A percentile compares a stretch with the other conserved stretches of the same genome.
Evolutionary conservation across 1,284 basidiomycete species (phyloP).

Genomic region (Naganishia cerealis): DNA sequence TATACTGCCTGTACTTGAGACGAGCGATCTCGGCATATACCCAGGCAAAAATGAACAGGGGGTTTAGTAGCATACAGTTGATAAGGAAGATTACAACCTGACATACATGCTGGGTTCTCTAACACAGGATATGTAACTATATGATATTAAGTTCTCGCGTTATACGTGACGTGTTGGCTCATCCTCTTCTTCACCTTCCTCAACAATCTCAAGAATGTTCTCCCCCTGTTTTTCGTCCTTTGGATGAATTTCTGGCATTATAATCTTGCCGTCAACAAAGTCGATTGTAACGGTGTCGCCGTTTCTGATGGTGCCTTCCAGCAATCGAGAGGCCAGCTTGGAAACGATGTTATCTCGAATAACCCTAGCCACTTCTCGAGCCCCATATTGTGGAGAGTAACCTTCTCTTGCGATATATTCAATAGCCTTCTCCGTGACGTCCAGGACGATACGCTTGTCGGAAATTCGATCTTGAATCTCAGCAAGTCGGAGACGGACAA

Average conservation of each 20-base stretch:
- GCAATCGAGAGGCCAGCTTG: conserved; percentile 71
- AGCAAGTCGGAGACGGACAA: conserved; percentile 71
- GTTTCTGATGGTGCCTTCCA: conserved; percentile 69
- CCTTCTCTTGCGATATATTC: conserved; percentile 76
- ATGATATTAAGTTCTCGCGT: neutral
- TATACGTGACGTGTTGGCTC: neutral
- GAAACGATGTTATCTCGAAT: conserved; percentile 74
- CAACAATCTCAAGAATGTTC: conserved; percentile 26
- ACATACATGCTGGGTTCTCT: too few species aligned
- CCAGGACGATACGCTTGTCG: conserved; percentile 67
- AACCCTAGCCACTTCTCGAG: conserved; percentile 77
- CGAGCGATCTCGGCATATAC: neutral
- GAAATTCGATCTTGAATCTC: conserved; percentile 71
- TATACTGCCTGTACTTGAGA: neutral
- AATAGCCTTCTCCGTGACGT: conserved; percentile 66
- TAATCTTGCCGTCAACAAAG: conserved; percentile 55
- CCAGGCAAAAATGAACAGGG: neutral
- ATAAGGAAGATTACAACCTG: conserved; percentile 5
- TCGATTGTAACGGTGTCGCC: conserved; percentile 65
- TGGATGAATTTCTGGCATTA: conserved; percentile 31
- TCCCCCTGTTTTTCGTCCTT: conserved; percentile 26
- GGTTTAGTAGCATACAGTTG: conserved; percentile 3
- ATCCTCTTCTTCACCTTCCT: conserved; percentile 18
- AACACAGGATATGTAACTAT: conserved; percentile 3
- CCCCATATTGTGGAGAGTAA: conserved; percentile 81